These are phyloP conservation scores for Malus asiatica DNA, from an alignment of 306 rosid species.

Conservation along the genomic window DNA sequence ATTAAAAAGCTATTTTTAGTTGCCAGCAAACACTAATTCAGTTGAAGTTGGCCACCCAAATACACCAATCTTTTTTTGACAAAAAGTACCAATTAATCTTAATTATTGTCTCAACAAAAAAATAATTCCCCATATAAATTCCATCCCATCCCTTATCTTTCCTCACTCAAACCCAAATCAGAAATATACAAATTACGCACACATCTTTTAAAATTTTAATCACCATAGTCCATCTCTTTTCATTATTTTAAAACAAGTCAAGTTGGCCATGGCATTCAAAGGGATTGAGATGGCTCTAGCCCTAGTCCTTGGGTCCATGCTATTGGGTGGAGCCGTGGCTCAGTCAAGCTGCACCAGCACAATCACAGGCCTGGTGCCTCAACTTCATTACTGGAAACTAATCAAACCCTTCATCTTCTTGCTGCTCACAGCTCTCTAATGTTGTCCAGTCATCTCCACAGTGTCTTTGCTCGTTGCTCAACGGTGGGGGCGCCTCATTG, in stretches of 20 bases:
- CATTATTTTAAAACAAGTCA: neutral
- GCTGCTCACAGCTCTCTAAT: slow-evolving; percentile 59
- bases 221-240: neutral
- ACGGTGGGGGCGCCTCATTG: slow-evolving; percentile 42
- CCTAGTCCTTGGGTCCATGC: slow-evolving; percentile 22
- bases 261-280: slow-evolving; percentile 23
- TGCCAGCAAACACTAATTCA: neutral
- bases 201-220: neutral
- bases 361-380: slow-evolving; percentile 43
- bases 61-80: slow-evolving; percentile 11
- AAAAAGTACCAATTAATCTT: slow-evolving; percentile 16
- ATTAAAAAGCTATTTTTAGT: neutral
- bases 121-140: slow-evolving; percentile 13
- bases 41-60: slow-evolving; percentile 49
- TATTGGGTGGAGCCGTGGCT: slow-evolving; percentile 31
- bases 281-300: slow-evolving; percentile 18
- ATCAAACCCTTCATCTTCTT: slow-evolving; percentile 50
- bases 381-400: slow-evolving; percentile 55
- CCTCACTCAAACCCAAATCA: neutral
- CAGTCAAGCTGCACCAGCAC: slow-evolving; percentile 51
- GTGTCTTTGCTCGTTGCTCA: slow-evolving; percentile 59
- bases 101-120: neutral
- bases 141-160: neutral
- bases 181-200: neutral
- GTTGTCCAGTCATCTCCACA: slow-evolving; percentile 62